A percentile compares a stretch with the other conserved stretches of the same genome.
Evolutionary conservation across 169 alveolate species (phyloP).

Genomic region (Cryptosporidium bovis): DNA sequence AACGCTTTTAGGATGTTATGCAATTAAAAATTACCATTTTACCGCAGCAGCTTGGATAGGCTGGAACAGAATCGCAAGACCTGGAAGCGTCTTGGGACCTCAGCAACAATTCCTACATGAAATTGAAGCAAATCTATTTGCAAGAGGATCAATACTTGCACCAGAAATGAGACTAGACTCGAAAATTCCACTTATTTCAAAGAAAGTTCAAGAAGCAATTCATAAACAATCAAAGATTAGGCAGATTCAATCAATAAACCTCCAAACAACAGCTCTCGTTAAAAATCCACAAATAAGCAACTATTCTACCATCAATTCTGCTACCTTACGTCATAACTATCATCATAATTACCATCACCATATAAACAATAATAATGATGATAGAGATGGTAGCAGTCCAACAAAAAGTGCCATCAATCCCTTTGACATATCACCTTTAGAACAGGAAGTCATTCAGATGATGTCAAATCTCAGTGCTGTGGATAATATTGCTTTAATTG

Average conservation of each 20-base stretch:
- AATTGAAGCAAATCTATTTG: slow-evolving; percentile 42
- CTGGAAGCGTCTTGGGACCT: slow-evolving; percentile 96
- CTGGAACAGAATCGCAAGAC: slow-evolving; percentile 92
- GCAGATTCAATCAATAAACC: slow-evolving; percentile 13
- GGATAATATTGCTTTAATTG: slow-evolving; percentile 72
- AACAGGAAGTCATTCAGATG: slow-evolving; percentile 64
- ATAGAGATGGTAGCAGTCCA: slow-evolving; percentile 8
- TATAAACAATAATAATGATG: slow-evolving; percentile 16
- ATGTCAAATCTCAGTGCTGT: slow-evolving; percentile 67
- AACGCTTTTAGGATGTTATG: slow-evolving; percentile 92
- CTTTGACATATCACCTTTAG: slow-evolving; percentile 16
- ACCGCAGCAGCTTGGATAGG: slow-evolving; percentile 95
- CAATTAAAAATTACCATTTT: slow-evolving; percentile 87
- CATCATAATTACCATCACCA: neutral
- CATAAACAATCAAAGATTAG: slow-evolving; percentile 29
- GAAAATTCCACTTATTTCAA: slow-evolving; percentile 40
- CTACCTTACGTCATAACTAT: no score
- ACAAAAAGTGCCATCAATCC: slow-evolving; percentile 15
- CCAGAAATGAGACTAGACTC: slow-evolving; percentile 29
- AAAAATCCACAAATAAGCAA: slow-evolving; percentile 3
- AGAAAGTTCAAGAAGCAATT: slow-evolving; percentile 57
- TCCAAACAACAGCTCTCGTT: slow-evolving; percentile 2
- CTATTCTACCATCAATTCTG: no score
- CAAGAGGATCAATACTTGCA: slow-evolving; percentile 64
- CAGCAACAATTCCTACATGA: slow-evolving; percentile 84